phyloP scores from a whole-genome alignment of 305 asterid species.

The Fraxinus xanthoxyloides region DNA sequence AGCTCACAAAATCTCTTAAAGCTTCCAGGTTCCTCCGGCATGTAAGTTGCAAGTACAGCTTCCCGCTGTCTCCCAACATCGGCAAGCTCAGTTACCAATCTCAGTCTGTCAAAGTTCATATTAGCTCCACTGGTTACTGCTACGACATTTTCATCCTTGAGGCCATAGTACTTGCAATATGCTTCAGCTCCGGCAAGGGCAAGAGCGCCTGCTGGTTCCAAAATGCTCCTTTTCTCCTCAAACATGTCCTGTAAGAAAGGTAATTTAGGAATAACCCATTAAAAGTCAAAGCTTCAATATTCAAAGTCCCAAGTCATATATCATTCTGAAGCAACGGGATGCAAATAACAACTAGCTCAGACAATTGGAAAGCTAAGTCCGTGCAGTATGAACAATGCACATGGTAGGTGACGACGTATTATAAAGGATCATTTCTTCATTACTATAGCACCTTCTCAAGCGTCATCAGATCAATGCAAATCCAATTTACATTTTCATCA shows the following conservation, averaged over 20 bases:
- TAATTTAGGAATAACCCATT: slow-evolving; percentile 4
- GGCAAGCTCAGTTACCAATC: slow-evolving; percentile 91
- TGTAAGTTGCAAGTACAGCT: slow-evolving; percentile 77
- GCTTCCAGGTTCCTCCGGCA: slow-evolving; percentile 78
- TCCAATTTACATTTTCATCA: neutral
- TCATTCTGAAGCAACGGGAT: neutral
- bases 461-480: neutral
- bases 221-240: slow-evolving; percentile 91
- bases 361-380: neutral
- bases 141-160: slow-evolving; percentile 70
- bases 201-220: slow-evolving; percentile 98
- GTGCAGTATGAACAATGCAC: neutral
- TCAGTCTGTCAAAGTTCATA: slow-evolving; percentile 88
- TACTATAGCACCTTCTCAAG: neutral
- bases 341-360: neutral
- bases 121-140: slow-evolving; percentile 94
- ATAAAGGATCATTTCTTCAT: neutral
- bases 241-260: slow-evolving; percentile 69
- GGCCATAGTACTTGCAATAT: slow-evolving; percentile 81
- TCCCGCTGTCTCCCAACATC: slow-evolving; percentile 83
- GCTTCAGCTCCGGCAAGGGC: slow-evolving; percentile 95
- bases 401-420: neutral
- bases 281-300: neutral
- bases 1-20: slow-evolving; percentile 65
- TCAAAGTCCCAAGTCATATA: neutral